These are phyloP conservation scores for Venturia asperata DNA, from an alignment of 2,329 filamentous ascomycete genomes.

Conservation along the genomic window DNA sequence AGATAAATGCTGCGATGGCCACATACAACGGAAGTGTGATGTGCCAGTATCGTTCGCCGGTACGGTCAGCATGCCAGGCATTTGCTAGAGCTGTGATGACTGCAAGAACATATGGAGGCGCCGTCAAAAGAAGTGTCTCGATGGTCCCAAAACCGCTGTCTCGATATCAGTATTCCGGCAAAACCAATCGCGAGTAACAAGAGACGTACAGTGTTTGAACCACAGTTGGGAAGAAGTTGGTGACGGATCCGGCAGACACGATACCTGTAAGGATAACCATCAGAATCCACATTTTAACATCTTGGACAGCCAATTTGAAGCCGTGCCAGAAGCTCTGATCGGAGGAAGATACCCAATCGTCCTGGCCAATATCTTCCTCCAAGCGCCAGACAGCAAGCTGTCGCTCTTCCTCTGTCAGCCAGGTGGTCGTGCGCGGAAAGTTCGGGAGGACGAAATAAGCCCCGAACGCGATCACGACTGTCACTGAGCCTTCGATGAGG, in stretches of 20 bases:
- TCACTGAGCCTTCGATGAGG: conserved; percentile 63
- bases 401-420: conserved; percentile 35
- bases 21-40: conserved; percentile 55
- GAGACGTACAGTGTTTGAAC: conserved; percentile 24
- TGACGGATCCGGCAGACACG: conserved; percentile 32
- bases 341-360: conserved; percentile 33
- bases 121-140: conserved; percentile 45
- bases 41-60: conserved; percentile 64
- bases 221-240: conserved; percentile 41
- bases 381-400: conserved; percentile 34
- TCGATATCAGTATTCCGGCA: conserved; percentile 32
- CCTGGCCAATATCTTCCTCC: conserved; percentile 34
- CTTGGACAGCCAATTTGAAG: conserved; percentile 34
- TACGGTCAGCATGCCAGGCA: conserved; percentile 63
- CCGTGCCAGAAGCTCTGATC: conserved; percentile 35
- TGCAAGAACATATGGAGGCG: conserved; percentile 49
- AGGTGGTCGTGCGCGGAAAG: conserved; percentile 48
- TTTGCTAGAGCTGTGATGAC: conserved; percentile 57
- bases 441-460: conserved; percentile 59
- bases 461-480: conserved; percentile 51
- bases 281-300: conserved; percentile 36
- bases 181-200: neutral
- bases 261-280: conserved; percentile 35
- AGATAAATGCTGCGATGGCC: conserved; percentile 58
- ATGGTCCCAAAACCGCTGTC: conserved; percentile 34